Percentiles rank a stretch among this genome's conserved stretches.
phyloP scores from a whole-genome alignment of 345 rosid species.

The Aegle marmelos region DNA sequence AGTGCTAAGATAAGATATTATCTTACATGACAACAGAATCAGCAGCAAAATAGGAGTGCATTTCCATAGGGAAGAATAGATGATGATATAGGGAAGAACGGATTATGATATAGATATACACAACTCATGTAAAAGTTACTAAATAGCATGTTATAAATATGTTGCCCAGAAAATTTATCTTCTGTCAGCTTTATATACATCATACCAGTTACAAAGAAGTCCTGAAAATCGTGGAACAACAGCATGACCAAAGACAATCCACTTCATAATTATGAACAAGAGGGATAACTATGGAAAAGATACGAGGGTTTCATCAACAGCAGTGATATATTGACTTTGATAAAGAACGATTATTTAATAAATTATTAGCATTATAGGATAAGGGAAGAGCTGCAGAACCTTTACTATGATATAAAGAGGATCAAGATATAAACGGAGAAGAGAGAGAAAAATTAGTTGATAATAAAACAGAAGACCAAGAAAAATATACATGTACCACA shows the following conservation, averaged over 20 bases:
- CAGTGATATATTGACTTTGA: not conserved
- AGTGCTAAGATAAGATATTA: not conserved
- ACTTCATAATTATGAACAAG: not conserved
- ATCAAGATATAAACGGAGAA: not conserved
- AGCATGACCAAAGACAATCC: not conserved
- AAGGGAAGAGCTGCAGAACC: not conserved
- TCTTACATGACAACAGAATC: conserved; percentile 13
- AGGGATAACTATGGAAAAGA: not conserved
- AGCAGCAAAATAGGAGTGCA: conserved; percentile 29
- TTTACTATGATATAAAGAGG: not conserved
- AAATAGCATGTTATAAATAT: conserved; percentile 2
- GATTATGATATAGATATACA: conserved; percentile 8
- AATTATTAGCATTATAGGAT: not conserved
- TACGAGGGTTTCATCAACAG: not conserved
- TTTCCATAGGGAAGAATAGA: conserved; percentile 20
- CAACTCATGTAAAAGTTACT: conserved; percentile 9
- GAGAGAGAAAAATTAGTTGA: not conserved
- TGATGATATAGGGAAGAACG: conserved; percentile 10
- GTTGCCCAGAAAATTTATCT: conserved; percentile 6
- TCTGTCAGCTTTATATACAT: not conserved
- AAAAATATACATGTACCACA: not conserved
- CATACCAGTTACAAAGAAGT: not conserved
- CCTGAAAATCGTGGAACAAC: not conserved
- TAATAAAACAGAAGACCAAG: not conserved
- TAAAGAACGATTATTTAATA: not conserved